Percentiles rank a stretch among this genome's conserved stretches.
phyloP scores from a whole-genome alignment of 345 rosid genomes.

The Turnera subulata region DNA sequence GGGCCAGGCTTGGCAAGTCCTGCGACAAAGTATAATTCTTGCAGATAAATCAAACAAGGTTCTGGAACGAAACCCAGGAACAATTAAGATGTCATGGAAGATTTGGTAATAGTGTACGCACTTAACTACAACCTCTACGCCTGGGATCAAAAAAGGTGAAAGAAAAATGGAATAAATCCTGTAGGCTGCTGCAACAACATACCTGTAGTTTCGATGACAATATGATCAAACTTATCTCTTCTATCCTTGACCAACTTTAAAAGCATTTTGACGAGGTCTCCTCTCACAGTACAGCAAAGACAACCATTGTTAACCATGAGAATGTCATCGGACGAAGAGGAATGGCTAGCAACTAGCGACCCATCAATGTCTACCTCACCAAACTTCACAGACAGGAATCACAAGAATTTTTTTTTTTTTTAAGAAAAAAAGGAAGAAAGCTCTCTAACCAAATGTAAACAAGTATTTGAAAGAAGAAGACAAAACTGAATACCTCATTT shows the following conservation, averaged over 20 bases:
- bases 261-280: constrained; percentile 78
- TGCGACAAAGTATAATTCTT: constrained; percentile 18
- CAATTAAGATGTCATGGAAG: too few relatives aligned
- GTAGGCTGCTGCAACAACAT: neutral
- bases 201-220: constrained; percentile 84
- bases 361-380: constrained; percentile 76
- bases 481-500: constrained; percentile 47
- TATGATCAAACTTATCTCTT: constrained; percentile 62
- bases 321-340: constrained; percentile 55
- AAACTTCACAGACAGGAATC: constrained; percentile 33
- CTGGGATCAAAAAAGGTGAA: too few relatives aligned
- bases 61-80: too few relatives aligned
- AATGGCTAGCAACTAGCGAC: constrained; percentile 69
- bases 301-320: constrained; percentile 72
- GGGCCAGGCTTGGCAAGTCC: constrained; percentile 83
- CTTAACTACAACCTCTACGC: too few relatives aligned
- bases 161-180: too few relatives aligned
- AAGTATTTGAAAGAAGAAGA: neutral
- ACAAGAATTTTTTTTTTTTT: neutral
- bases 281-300: constrained; percentile 69
- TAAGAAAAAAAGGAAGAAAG: neutral
- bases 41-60: neutral
- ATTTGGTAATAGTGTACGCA: too few relatives aligned
- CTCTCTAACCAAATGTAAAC: neutral
- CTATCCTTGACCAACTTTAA: constrained; percentile 57